Percentiles rank a stretch among this genome's conserved stretches.
These are phyloP conservation scores for Teratosphaeria epicoccoides DNA, from an alignment of 2,329 filamentous ascomycete genomes.

Conservation along the genomic window DNA sequence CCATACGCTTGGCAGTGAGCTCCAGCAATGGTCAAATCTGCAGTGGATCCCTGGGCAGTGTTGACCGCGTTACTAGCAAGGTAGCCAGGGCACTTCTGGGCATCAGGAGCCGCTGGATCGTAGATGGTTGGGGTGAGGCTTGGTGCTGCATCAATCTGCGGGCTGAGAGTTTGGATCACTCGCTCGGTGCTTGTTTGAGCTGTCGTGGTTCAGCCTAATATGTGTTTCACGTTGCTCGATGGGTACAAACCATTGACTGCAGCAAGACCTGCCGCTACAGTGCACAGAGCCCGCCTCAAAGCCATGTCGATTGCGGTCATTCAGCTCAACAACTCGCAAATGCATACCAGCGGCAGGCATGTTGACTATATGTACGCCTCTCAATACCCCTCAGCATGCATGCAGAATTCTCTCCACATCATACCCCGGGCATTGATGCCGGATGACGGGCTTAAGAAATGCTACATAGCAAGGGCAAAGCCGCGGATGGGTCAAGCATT, in stretches of 20 bases:
- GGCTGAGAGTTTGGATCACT: conserved; percentile 10
- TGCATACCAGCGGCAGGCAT: not conserved
- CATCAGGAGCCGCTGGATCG: conserved; percentile 15
- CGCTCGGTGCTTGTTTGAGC: conserved; percentile 8
- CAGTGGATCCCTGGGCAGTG: conserved; percentile 14
- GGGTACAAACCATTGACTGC: not conserved
- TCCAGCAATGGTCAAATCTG: conserved; percentile 19
- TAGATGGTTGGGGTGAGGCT: conserved; percentile 19
- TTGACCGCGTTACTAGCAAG: conserved; percentile 15
- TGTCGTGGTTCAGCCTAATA: not conserved
- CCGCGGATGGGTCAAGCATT: not conserved
- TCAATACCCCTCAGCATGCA: not conserved
- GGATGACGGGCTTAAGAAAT: not conserved
- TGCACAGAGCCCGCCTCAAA: not conserved
- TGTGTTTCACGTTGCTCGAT: not conserved
- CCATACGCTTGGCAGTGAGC: conserved; percentile 19
- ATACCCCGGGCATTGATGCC: not conserved
- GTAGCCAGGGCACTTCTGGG: conserved; percentile 22
- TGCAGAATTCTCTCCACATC: not conserved
- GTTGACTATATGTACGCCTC: not conserved
- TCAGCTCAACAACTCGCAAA: not conserved
- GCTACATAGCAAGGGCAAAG: not conserved
- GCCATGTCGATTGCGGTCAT: not conserved
- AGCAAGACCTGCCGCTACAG: not conserved
- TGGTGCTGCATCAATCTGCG: conserved; percentile 19